Base-by-base conservation (phyloP, 31 red algal species). In the Bonnemaisonia californica region DNA sequence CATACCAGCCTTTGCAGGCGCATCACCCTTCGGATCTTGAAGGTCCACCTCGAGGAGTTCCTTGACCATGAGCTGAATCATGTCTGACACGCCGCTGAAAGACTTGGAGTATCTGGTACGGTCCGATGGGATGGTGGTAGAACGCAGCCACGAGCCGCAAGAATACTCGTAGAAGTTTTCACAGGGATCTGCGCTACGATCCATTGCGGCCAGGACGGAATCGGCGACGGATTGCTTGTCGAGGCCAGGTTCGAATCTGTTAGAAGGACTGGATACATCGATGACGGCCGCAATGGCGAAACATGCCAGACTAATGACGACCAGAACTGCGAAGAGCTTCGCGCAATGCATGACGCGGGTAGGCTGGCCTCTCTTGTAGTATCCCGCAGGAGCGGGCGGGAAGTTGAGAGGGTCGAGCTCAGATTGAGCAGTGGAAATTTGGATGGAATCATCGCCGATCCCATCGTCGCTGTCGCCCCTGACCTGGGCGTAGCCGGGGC, bases 81-180 rank as follows among this genome's bases (percentile, higher is more conserved):
- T 59, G 55, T 85, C 78, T 11, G 76, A 66, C 22, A 82, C 80
- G 54, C 70, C 81, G 68, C 79, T 85, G 59, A 92, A 91, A 1
- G 79, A 79, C 66, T 87, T 82, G 11, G 69, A 67, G 27, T 70
- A 84, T 37, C 45, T 22, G n/a, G 74, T 86, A 29, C 69, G 60
- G 34, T 97, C 76, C 34, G 77, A 57, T 19, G 94, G 94, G 18
- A 97, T 82, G 12, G 48, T 68, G 21, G 77, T 77, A 11, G 81
- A 59, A 5, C 81, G 54, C 40, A 97, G 16, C 89, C 89, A 97
- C 23, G 89, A 91, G 1, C 94, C 94, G 64, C 94, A 97, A 2
- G 94, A 84, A 35, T 88, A 97, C 69, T 89, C 85, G 80, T 97
- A 97, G 54, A 90, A 92, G 77, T 97, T 73, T 32, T 90, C 76